phyloP scores from a whole-genome alignment of 495 filamentous ascomycete species.

The Tuber magnatum region DNA sequence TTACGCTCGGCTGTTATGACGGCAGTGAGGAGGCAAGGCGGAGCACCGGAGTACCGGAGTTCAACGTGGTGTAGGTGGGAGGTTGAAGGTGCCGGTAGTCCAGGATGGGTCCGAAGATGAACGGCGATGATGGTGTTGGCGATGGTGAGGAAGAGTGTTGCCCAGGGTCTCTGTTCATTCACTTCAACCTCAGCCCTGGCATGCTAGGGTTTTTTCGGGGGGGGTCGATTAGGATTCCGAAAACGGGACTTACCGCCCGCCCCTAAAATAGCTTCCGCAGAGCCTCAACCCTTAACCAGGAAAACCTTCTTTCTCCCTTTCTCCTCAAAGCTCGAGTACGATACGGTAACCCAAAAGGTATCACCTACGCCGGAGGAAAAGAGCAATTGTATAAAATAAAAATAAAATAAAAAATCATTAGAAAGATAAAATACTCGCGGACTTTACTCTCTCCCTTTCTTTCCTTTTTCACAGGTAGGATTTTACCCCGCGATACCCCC shows the following conservation, averaged over 20 bases:
- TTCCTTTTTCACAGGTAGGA: not conserved
- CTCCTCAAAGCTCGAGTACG: not conserved
- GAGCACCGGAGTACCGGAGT: not conserved
- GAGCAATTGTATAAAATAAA: not conserved
- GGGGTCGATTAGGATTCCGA: not conserved
- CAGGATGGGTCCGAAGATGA: not conserved
- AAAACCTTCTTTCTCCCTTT: not conserved
- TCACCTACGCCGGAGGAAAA: not conserved
- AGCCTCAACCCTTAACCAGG: not conserved
- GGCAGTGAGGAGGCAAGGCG: not conserved
- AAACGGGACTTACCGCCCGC: not conserved
- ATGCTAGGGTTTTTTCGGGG: not conserved
- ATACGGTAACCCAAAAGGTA: no score
- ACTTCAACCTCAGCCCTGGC: not conserved
- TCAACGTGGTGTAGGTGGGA: not conserved
- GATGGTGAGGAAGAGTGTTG: not conserved
- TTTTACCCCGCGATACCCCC: not conserved
- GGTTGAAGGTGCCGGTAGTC: not conserved
- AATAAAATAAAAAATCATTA: not conserved
- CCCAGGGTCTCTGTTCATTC: not conserved
- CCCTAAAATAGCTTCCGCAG: constrained; percentile 1
- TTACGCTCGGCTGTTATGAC: not conserved
- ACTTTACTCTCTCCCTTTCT: not conserved
- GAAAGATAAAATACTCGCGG: not conserved
- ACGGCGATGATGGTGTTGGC: not conserved